Base-by-base conservation (phyloP, 148 eudicot genomes). In the Polygonum aviculare region DNA sequence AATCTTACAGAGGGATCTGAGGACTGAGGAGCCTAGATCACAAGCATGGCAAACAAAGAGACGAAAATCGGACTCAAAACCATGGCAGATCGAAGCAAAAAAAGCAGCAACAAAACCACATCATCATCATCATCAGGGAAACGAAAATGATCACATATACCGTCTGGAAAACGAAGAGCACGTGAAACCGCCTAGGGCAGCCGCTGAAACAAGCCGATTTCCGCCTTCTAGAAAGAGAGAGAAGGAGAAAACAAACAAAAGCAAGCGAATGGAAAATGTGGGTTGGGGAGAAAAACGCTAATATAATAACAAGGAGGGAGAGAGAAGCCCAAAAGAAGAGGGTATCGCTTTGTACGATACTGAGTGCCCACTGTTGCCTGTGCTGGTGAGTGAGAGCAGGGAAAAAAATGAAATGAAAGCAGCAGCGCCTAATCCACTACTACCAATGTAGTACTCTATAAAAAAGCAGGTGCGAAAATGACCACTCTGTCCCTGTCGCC, bases 401-500 rank as follows among this genome's bases (percentile, higher is more conserved):
- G 31, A 26, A 26, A 26, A 26, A 26, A 54, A 19, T 33, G 65
- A 59, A 15, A 54, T 54, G 60, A 54, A 14, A 62, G 69, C 69
- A 31, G 40, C 14, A 36, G 19, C 71, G 19, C 35, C 44, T 65
- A 65, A 44, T 44, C 47, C 47, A 35, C 44, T 40, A 65, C 71
- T 65, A 65, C 8, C 71, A 65, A n/a, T n/a, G n/a, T n/a, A n/a
- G 0, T 26, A 26, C 31, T 26, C 31, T 26, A 26, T 26, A 1
- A 65, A 35, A 72, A 40, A 22, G 51, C 50, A 44, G 74, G 74
- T 72, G 51, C 9, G 52, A 44, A 41, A 72, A 41, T 72, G 74
- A 72, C 74, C 33, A 72, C 33, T 72, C 14, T 72, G 74, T 72
- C 74, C 74, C 74, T 47, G 52, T 22, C 74, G 44, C 52, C 74